Conservation (phyloP, 768 basidiomycete genomes). For the Sarcomyxa edulis region DNA sequence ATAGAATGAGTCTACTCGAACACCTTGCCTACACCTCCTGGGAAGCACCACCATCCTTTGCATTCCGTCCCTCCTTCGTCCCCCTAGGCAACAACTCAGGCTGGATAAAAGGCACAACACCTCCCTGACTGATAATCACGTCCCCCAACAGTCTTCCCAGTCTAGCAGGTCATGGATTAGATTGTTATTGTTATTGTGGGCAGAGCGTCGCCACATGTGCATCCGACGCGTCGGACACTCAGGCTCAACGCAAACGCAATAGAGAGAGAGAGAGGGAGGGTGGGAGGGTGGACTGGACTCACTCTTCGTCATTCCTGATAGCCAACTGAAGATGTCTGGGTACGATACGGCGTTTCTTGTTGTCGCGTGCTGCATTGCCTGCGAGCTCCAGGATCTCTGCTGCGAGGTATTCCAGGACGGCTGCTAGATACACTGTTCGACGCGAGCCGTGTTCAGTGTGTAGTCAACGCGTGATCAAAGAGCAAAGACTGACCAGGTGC, state of each 20-base stretch:
- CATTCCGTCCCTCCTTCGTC: conserved; percentile 1
- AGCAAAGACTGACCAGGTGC: conserved; percentile 56
- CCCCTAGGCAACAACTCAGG: conserved; percentile 5
- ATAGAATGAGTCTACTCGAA: too few relatives aligned
- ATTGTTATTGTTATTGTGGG: too few relatives aligned
- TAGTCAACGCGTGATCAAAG: neutral
- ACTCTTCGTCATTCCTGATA: conserved; percentile 90
- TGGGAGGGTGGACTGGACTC: too few relatives aligned
- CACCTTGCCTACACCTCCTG: conserved; percentile 8
- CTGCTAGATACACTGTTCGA: conserved; percentile 74
- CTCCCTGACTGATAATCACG: conserved; percentile 72
- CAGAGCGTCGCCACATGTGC: too few relatives aligned
- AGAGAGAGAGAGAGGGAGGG: neutral
- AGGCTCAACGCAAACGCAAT: neutral
- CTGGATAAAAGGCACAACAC: conserved; percentile 36
- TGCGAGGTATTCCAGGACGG: conserved; percentile 87
- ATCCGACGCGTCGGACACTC: too few relatives aligned
- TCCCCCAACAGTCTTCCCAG: conserved; percentile 53
- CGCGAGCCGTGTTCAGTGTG: conserved; percentile 1
- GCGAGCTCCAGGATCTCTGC: conserved; percentile 93
- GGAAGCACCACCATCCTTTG: conserved; percentile 6
- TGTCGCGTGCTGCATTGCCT: conserved; percentile 78
- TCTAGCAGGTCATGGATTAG: conserved; percentile 26
- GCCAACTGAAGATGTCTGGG: conserved; percentile 91
- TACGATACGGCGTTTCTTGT: conserved; percentile 92